These are phyloP conservation scores for Wickerhamia fluorescens DNA, from an alignment of 805 yeast genomes.

Conservation along the genomic window DNA sequence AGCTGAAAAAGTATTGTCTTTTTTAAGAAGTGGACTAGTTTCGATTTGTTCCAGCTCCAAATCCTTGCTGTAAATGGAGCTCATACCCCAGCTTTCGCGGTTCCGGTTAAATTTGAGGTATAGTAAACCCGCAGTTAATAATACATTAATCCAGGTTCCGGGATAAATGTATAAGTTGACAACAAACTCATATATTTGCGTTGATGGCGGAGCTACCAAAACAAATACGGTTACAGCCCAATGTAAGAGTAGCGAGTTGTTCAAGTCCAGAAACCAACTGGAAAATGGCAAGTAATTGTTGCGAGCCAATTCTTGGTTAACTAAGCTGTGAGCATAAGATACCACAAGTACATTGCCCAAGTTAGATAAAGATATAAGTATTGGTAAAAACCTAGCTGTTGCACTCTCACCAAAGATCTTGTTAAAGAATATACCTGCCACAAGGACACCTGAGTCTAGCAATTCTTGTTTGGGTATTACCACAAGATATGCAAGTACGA, in stretches of 20 bases:
- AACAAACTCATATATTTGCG: conserved; percentile 57
- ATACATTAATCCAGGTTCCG: conserved; percentile 50
- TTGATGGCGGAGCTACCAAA: conserved; percentile 52
- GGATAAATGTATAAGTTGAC: conserved; percentile 60
- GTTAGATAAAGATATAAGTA: conserved; percentile 54
- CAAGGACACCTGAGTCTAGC: conserved; percentile 49
- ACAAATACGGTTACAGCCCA: conserved; percentile 50
- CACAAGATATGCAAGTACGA: conserved; percentile 50
- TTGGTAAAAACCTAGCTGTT: conserved; percentile 43
- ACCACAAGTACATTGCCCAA: conserved; percentile 62
- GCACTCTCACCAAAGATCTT: conserved; percentile 51
- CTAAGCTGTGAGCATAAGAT: conserved; percentile 52
- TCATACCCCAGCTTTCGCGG: conserved; percentile 37
- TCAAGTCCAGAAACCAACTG: conserved; percentile 33
- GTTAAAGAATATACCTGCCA: conserved; percentile 56
- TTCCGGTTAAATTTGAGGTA: conserved; percentile 39
- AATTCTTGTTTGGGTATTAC: conserved; percentile 45
- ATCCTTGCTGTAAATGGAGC: neutral
- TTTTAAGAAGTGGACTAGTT: neutral
- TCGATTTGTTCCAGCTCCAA: conserved; percentile 5
- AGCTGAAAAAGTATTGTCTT: conserved; percentile 14
- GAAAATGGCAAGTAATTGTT: conserved; percentile 48
- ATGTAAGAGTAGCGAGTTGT: conserved; percentile 44
- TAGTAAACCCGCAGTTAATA: conserved; percentile 46
- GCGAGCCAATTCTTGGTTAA: conserved; percentile 50